These are phyloP conservation scores for Dryas drummondii DNA, from an alignment of 306 rosid genomes.

Conservation along the genomic window DNA sequence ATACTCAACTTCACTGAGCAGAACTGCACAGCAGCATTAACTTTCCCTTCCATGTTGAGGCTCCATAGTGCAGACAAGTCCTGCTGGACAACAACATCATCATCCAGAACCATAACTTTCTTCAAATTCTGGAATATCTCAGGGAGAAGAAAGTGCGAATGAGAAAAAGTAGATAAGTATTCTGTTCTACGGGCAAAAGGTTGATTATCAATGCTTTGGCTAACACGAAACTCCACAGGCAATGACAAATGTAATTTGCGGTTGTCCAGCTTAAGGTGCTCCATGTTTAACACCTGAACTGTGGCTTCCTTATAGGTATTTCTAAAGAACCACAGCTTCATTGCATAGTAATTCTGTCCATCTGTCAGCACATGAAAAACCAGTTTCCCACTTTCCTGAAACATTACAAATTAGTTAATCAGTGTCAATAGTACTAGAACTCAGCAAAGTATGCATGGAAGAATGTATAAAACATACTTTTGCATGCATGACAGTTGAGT, in stretches of 20 bases:
- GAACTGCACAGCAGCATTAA: slow-evolving; percentile 75
- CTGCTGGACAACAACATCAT: slow-evolving; percentile 82
- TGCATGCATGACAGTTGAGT: slow-evolving; percentile 76
- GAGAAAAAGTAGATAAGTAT: slow-evolving; percentile 86
- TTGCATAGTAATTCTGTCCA: slow-evolving; percentile 82
- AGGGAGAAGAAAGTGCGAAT: slow-evolving; percentile 85
- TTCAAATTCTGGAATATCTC: slow-evolving; percentile 70
- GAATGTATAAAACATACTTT: slow-evolving; percentile 51
- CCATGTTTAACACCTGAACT: slow-evolving; percentile 77
- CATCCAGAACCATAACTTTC: slow-evolving; percentile 84
- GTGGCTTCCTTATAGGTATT: slow-evolving; percentile 63
- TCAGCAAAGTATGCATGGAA: slow-evolving; percentile 7
- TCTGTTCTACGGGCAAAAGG: slow-evolving; percentile 48
- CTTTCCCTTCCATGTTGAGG: slow-evolving; percentile 75
- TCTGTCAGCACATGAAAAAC: slow-evolving; percentile 95
- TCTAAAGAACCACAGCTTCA: slow-evolving; percentile 88
- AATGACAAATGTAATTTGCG: slow-evolving; percentile 41
- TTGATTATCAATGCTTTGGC: slow-evolving; percentile 47
- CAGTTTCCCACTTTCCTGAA: slow-evolving; percentile 73
- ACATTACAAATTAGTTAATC: slow-evolving; percentile 35
- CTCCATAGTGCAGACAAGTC: slow-evolving; percentile 88
- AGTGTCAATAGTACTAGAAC: slow-evolving; percentile 21
- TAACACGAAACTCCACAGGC: slow-evolving; percentile 83
- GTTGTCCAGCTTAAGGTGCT: slow-evolving; percentile 51
- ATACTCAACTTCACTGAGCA: slow-evolving; percentile 74